Conservation (phyloP, 2,329 filamentous ascomycete species). For the Epichloe amarillans region DNA sequence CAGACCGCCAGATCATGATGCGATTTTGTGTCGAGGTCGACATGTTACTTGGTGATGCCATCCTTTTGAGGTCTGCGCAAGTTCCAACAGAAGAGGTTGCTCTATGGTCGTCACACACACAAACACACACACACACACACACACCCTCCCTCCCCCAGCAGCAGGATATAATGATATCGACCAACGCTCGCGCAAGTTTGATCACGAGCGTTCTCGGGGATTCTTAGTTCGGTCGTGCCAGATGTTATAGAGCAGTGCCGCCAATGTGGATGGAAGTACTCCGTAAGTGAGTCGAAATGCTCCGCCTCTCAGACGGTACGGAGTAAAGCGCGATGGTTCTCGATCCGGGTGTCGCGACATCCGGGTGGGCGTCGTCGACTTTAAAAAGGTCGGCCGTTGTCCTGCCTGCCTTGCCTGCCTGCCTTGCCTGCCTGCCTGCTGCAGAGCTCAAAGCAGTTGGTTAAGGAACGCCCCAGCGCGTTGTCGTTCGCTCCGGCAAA, state of each 20-base stretch:
- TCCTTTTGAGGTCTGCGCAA: background rate
- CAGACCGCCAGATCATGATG: slow-evolving; percentile 37
- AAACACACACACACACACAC: too few relatives aligned
- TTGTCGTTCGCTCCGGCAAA: too few relatives aligned
- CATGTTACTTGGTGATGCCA: background rate
- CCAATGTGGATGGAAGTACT: too few relatives aligned
- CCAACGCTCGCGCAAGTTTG: background rate
- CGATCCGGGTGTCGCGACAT: background rate
- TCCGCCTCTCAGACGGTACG: too few relatives aligned
- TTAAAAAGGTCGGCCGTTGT: background rate
- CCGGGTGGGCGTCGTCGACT: background rate
- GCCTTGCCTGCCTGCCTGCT: too few relatives aligned
- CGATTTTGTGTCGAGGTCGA: slow-evolving; percentile 12
- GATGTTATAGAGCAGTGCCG: too few relatives aligned
- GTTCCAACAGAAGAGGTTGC: background rate
- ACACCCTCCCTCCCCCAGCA: background rate
- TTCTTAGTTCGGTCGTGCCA: background rate
- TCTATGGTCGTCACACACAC: too few relatives aligned
- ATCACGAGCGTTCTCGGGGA: background rate
- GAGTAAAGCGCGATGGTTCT: background rate
- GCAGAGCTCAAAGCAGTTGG: too few relatives aligned
- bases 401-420: background rate
- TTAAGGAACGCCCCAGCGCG: too few relatives aligned
- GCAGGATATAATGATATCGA: background rate
- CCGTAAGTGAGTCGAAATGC: too few relatives aligned